A percentile compares a stretch with the other conserved stretches of the same genome.
phyloP scores from a whole-genome alignment of 2,329 filamentous ascomycete genomes.

The Calycina marina region DNA sequence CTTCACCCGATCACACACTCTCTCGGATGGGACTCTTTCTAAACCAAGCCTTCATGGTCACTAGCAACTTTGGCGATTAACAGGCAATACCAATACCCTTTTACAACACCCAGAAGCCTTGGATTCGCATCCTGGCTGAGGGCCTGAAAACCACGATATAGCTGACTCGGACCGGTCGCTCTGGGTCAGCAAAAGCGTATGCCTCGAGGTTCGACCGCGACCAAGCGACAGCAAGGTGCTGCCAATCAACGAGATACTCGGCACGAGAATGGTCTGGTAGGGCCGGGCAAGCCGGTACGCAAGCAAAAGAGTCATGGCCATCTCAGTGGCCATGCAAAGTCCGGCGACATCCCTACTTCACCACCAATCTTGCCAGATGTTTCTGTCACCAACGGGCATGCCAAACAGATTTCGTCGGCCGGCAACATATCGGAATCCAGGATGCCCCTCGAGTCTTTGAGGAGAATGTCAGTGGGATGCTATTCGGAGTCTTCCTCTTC shows the following conservation, averaged over 20 bases:
- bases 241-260: slow-evolving; percentile 55
- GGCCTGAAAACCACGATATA: slow-evolving; percentile 12
- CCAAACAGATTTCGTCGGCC: slow-evolving; percentile 11
- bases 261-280: slow-evolving; percentile 80
- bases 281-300: slow-evolving; percentile 35
- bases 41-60: background rate
- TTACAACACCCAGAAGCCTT: no score
- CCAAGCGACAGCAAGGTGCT: slow-evolving; percentile 27
- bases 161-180: slow-evolving; percentile 22
- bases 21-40: background rate
- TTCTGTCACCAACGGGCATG: slow-evolving; percentile 20
- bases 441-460: slow-evolving; percentile 26
- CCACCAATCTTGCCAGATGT: slow-evolving; percentile 23
- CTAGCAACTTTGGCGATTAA: no score
- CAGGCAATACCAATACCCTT: no score
- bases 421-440: slow-evolving; percentile 16
- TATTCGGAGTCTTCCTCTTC: slow-evolving; percentile 41
- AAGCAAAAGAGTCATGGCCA: slow-evolving; percentile 41
- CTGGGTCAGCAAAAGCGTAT: slow-evolving; percentile 24
- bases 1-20: background rate
- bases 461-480: slow-evolving; percentile 34
- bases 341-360: slow-evolving; percentile 26
- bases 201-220: slow-evolving; percentile 20
- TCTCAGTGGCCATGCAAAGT: slow-evolving; percentile 34
- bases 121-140: slow-evolving; percentile 8